A percentile compares a stretch with the other conserved stretches of the same genome.
These are phyloP conservation scores for Zymoseptoria tritici DNA, from an alignment of 2,329 filamentous ascomycete genomes.

Conservation along the genomic window DNA sequence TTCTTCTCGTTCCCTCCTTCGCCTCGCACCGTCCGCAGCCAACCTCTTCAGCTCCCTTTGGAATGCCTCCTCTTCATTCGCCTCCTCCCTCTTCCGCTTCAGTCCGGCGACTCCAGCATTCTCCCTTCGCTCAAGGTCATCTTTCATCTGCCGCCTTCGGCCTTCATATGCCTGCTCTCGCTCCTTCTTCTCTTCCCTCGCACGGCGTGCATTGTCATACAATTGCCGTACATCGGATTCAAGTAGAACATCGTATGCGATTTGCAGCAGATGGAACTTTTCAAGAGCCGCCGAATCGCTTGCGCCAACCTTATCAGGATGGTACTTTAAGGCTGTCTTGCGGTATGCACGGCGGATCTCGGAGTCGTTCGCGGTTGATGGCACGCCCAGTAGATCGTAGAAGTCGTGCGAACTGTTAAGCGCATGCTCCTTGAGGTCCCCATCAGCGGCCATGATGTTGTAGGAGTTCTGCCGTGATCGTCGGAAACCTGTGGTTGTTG, in stretches of 20 bases:
- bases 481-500: background rate
- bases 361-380: slow-evolving; percentile 56
- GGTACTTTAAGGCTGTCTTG: slow-evolving; percentile 78
- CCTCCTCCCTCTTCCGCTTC: slow-evolving; percentile 39
- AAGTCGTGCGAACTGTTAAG: slow-evolving; percentile 52
- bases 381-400: slow-evolving; percentile 66
- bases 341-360: slow-evolving; percentile 80
- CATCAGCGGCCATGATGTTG: slow-evolving; percentile 29
- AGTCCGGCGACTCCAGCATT: slow-evolving; percentile 33
- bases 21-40: slow-evolving; percentile 44
- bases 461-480: background rate
- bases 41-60: slow-evolving; percentile 43
- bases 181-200: slow-evolving; percentile 60
- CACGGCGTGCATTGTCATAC: slow-evolving; percentile 71
- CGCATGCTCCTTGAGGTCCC: slow-evolving; percentile 37
- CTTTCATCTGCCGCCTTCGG: slow-evolving; percentile 67
- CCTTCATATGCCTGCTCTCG: slow-evolving; percentile 68
- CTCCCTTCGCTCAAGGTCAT: slow-evolving; percentile 77
- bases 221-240: slow-evolving; percentile 62
- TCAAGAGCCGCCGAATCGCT: slow-evolving; percentile 55
- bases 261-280: slow-evolving; percentile 78
- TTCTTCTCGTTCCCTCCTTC: slow-evolving; percentile 49
- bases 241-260: slow-evolving; percentile 76
- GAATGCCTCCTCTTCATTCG: slow-evolving; percentile 50
- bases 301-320: slow-evolving; percentile 81